Evolutionary conservation across 2,329 filamentous ascomycete genomes (phyloP), one percentile per base, ranked within the genome.

Genomic region (Aspergillus arachidicola): DNA sequence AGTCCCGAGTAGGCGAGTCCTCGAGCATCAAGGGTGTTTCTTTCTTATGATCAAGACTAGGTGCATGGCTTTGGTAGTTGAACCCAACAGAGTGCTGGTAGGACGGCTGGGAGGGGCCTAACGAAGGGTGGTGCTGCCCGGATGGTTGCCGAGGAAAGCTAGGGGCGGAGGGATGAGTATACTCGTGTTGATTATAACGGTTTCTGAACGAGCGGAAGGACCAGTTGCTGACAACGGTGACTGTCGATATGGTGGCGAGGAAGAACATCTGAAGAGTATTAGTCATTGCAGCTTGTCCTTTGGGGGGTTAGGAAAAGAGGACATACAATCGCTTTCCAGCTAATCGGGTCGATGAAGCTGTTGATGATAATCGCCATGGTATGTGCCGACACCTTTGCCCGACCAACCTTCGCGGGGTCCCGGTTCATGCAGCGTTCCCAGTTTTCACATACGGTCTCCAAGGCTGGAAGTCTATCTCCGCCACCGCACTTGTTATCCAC

Each of bases 301-400:
- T 3, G 21, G 16, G 9, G 48, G n/a, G 38, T 16, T 0, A 48
- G 34, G 14, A 36, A 36, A 3, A 14, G 30, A 38, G 28, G 32
- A 77, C 81, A 66, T 83, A 88, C 87, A 83, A 91, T 89, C 12
- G 88, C 86, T 78, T 97, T 97, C 78, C 92, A 90, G 67, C 91
- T 93, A 77, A 98, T 94, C 6, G 92, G 89, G 71, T 96, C 93
- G 5, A 96, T 89, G 76, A 98, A 97, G 72, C 91, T 90, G 75
- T 98, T 97, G 78, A 98, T 90, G 46, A 99, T 96, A 73, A 93
- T 88, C 0, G 94, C 94, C 74, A 97, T 91, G 30, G 94, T 95
- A 73, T 92, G 90, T 6, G 93, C 94, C 21, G 91, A 92, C 45
- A 97, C 88, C 71, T 89, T 90, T 48, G 94, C 90, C 43, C 90